Percentiles rank a stretch among this genome's conserved stretches.
These are phyloP conservation scores for Mallotus nudiflorus DNA, from an alignment of 345 rosid genomes.

Conservation along the genomic window DNA sequence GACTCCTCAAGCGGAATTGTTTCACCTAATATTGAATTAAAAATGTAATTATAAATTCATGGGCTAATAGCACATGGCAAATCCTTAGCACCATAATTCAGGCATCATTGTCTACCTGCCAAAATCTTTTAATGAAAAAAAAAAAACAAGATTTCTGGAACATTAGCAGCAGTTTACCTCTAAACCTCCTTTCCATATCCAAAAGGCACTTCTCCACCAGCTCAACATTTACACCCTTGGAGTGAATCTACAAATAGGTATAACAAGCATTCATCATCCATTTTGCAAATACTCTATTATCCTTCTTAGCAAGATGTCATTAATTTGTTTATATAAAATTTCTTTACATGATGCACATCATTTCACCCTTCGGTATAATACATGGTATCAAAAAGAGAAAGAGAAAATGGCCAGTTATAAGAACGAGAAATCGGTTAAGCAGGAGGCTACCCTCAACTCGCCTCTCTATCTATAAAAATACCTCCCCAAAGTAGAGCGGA, in stretches of 20 bases:
- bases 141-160: background rate
- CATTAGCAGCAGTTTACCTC: conserved; percentile 40
- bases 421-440: no score
- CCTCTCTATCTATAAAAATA: no score
- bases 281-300: background rate
- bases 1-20: conserved; percentile 60
- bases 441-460: no score
- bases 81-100: background rate
- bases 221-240: conserved; percentile 69
- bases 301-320: background rate
- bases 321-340: no score
- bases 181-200: conserved; percentile 66
- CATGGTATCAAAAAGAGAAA: conserved; percentile 5
- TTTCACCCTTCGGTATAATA: background rate
- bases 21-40: conserved; percentile 47
- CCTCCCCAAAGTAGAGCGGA: background rate
- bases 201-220: conserved; percentile 68
- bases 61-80: conserved; percentile 14
- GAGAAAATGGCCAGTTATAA: no score
- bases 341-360: no score
- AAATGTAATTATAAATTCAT: conserved; percentile 16
- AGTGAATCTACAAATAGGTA: conserved; percentile 60
- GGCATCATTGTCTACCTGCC: background rate
- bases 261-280: background rate
- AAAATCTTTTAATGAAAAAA: background rate